Evolutionary conservation across 106 monocot species (phyloP), one percentile per base, ranked within the genome.

Genomic region (Dactylorhiza incarnata): DNA sequence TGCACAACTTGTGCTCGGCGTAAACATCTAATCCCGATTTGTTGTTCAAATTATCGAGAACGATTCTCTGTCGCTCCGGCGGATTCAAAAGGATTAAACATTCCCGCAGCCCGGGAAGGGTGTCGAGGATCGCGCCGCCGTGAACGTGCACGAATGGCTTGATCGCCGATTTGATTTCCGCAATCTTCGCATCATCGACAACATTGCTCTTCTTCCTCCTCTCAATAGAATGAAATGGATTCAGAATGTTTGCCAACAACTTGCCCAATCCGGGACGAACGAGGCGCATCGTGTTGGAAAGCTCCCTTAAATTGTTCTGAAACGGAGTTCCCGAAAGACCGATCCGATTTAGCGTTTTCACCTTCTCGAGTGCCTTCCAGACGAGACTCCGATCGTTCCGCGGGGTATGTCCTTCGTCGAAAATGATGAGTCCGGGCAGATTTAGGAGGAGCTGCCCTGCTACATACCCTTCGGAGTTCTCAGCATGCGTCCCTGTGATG

Each of bases 331-430:
- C 95, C 11, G 95, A 92, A 29, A 95, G 86, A 52, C 92, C 83
- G 43, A 95, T 83, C 6, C 95, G 76, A 19, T 84, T 77, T 65
- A 81, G 75, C 4, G 95, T 86, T 62, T 80, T 77, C 6, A 91
- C 80, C 53, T 81, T 76, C 37, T 73, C 74, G 46, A 95, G 11
- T 20, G 78, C 80, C 24, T 86, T 83, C 90, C 89, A 90, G 15
- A 88, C 74, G 3, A 71, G 78, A 77, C 85, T 83, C 0, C 75
- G 75, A 12, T 86, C 82, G 58, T 92, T 95, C 46, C 95, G 79
- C 2, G 95, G 88, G 12, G 83, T 92, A 68, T 95, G 95, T 8
- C 95, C 92, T 79, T 95, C 95, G 43, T 95, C 95, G 56, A 95
- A 75, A 9, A 95, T 76, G 19, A 95, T 75, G 23, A 95, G 78